Evolutionary conservation across 2,329 filamentous ascomycete species (phyloP), one percentile per base, ranked within the genome.

Genomic region (Canariomyces notabilis): DNA sequence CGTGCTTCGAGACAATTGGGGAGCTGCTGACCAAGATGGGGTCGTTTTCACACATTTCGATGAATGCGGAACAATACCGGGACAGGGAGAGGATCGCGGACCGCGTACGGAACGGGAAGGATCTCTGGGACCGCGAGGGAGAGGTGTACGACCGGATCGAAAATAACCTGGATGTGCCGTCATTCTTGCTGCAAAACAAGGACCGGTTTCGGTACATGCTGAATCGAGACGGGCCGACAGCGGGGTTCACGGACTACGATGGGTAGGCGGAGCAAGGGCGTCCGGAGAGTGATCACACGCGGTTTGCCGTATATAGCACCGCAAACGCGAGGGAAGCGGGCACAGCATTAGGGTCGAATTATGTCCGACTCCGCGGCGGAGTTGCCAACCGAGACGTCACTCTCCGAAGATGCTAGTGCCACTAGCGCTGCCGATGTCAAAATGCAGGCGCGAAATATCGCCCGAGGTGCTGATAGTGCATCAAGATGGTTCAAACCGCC

Each of bases 11-110:
- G 15, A 81, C 75, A 0, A 62, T 83, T 14, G 67, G 67, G 4
- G 73, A 80, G 58, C 67, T 81, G 54, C 62, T 76, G 37, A 71
- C 69, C 52, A 82, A 81, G 61, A 71, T 82, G 65, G 64, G 68
- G 8, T 73, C 71, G 46, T 80, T 80, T 60, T 78, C 75, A 15
- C 78, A 82, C 57, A 62, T 61, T 7, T 71, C 66, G 61, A 72
- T 74, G 65, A 80, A 82, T 52, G 66, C 66, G 15, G 65, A 70
- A 8, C 57, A 65, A 47, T 80, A 71, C 51, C 68, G 70, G 39
- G 66, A 79, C 48, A 63, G 60, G 35, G 61, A 67, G 32, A 67
- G 68, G 34, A 79, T 82, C 35, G 71, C 74, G 15, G 65, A 70
- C 11, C 65, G 71, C 1, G 71, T 82, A 23, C 64, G 77, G 20